Evolutionary conservation across 371 early-diverging fungal species (phyloP).

Genomic region (Zychaea mexicana): DNA sequence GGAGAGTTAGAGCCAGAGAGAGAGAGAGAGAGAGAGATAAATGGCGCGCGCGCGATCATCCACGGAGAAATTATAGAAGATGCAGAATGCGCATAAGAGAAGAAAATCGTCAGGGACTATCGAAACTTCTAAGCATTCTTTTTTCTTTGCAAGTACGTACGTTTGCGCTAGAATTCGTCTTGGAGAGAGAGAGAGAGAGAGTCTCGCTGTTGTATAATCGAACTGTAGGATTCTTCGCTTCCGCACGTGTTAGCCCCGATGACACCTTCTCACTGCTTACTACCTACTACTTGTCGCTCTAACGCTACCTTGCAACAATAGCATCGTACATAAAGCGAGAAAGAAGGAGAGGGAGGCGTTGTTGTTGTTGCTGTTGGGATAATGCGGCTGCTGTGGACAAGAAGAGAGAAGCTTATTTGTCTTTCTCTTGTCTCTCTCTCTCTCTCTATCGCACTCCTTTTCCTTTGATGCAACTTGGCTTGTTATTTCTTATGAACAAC

Average conservation of each 20-base stretch:
- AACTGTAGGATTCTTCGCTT: neutral
- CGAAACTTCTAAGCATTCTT: constrained; percentile 3
- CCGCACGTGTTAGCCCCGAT: constrained; percentile 1
- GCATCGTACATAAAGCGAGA: too few relatives aligned
- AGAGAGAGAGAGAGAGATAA: neutral
- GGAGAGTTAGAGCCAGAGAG: neutral
- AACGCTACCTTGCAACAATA: neutral
- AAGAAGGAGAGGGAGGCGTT: too few relatives aligned
- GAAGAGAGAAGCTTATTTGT: too few relatives aligned
- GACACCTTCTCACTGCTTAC: neutral
- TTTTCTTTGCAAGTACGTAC: neutral
- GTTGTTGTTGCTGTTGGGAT: too few relatives aligned
- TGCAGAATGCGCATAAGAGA: constrained; percentile 8
- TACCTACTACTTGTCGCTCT: neutral
- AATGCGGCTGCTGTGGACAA: too few relatives aligned
- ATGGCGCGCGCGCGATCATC: neutral
- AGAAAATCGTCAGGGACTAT: constrained; percentile 3
- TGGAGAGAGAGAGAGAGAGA: neutral
- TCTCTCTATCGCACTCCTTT: too few relatives aligned
- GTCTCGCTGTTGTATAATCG: neutral
- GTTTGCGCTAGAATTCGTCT: too few relatives aligned
- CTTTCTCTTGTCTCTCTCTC: too few relatives aligned
- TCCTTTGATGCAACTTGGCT: too few relatives aligned
- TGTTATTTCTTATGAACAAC: too few relatives aligned
- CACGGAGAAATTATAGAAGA: neutral